Evolutionary conservation across 2,329 filamentous ascomycete species (phyloP), one percentile per base, ranked within the genome.

Genomic region (Alternaria arborescens): DNA sequence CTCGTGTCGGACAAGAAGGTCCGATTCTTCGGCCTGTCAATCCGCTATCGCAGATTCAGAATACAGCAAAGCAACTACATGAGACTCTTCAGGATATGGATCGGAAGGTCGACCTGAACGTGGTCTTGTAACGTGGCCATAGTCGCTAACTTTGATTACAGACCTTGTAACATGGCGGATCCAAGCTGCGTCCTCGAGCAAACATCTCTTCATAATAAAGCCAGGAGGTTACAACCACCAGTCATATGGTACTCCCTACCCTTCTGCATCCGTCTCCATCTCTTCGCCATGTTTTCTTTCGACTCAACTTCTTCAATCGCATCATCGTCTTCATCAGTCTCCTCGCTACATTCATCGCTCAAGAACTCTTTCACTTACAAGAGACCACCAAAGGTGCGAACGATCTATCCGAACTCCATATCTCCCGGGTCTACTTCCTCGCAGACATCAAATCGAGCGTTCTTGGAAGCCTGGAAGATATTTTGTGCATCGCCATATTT

Each of bases 1-100:
- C 6, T 20, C 40, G 5, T 11, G 38, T 47, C 52, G 47, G 52
- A 56, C 16, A 38, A 24, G 36, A 32, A 58, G 40, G 52, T 55
- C 52, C 48, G 50, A 53, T 30, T 28, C n/a, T 46, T 53, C 40
- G 48, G 55, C 16, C 30, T 58, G 12, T 22, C 5, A 42, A 46
- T 53, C 55, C 47, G 48, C 18, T 11, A 18, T 43, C 40, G 22
- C 40, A 11, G 32, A 36, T 32, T 30, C 7, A 20, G 4, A 47
- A 36, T 10, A 20, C 32, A 10, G 42, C 22, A 22, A 8, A 18
- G 6, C 40, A 14, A 42, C 18, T 5, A 36, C 40, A 44, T 44
- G 7, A 5, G 20, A 18, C 12, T 24, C 6, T 42, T 20, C 12
- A 42, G 12, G 11, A 20, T 4, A 3, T 3, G 20, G 6, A 22